Evolutionary conservation across 257 asterid species (phyloP), one percentile per base, ranked within the genome.

Genomic region (Paulownia fortunei): DNA sequence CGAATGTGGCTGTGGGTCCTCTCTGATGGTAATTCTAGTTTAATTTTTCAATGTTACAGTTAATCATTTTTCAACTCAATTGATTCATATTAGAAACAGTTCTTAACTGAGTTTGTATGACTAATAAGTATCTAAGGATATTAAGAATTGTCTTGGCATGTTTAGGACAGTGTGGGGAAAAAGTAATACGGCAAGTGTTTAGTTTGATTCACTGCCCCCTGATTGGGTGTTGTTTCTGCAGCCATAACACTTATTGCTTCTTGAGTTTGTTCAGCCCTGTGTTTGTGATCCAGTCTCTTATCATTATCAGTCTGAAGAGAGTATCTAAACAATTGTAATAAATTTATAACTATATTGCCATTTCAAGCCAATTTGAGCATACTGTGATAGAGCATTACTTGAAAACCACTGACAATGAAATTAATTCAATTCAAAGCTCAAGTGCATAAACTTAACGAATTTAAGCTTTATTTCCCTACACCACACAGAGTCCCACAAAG

Each of bases 191-290:
- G 19, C 27, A 9, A 18, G 59, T 41, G 19, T 30, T 27, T 60
- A 42, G 69, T 73, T 58, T 58, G 30, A 42, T 12, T 26, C 67
- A 27, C 3, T 60, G 8, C 19, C 16, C 23, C 32, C 2, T 41
- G 9, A 34, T 13, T 52, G 36, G 34, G 24, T 34, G 13, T 54
- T 24, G 24, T 51, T 15, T 42, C 10, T 36, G 52, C 60, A 56
- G 23, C 27, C 56, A 6, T 41, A 58, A 49, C 7, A 4, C 27
- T 19, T 24, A 15, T 59, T 41, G 46, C 21, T 41, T 59, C 27
- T 26, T 42, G 78, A 58, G 59, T 58, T 73, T 73, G 69, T 42
- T 41, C 32, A 21, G 55, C 19, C 44, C 6, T 70, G 63, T 32
- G 32, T 52, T 72, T 41, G 12, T 60, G 67, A 60, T 60, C 64